Conservation (phyloP, 148 eudicot species). For the Amaranthus cruentus region DNA sequence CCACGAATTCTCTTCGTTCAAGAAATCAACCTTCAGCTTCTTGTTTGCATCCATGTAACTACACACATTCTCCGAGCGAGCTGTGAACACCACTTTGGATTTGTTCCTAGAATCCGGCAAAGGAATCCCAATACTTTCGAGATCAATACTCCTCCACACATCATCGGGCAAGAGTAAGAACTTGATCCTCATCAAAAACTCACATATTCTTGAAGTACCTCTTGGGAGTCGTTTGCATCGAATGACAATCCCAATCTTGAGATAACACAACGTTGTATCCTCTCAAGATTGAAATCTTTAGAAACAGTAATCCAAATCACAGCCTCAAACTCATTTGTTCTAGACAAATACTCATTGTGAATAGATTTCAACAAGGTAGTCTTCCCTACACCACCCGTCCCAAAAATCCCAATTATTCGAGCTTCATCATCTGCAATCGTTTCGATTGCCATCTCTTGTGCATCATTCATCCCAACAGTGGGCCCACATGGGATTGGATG, state of each 20-base stretch:
- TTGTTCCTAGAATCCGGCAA: slow-evolving; percentile 28
- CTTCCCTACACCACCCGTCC: slow-evolving; percentile 55
- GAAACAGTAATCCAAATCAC: slow-evolving; percentile 46
- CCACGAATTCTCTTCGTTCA: slow-evolving; percentile 39
- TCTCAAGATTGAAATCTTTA: slow-evolving; percentile 29
- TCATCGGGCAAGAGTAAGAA: slow-evolving; percentile 46
- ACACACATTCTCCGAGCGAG: slow-evolving; percentile 41
- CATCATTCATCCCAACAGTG: slow-evolving; percentile 30
- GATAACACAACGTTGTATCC: slow-evolving; percentile 32
- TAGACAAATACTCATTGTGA: slow-evolving; percentile 29
- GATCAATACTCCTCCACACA: slow-evolving; percentile 41
- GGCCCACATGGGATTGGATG: slow-evolving; percentile 27
- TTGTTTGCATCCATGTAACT: slow-evolving; percentile 43
- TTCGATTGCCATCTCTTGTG: slow-evolving; percentile 18
- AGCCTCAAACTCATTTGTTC: slow-evolving; percentile 28
- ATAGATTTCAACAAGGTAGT: slow-evolving; percentile 43
- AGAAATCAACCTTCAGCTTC: slow-evolving; percentile 37
- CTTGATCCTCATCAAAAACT: slow-evolving; percentile 33
- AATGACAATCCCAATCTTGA: slow-evolving; percentile 30
- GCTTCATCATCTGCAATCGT: slow-evolving; percentile 27
- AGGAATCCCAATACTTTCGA: slow-evolving; percentile 42
- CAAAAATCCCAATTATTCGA: slow-evolving; percentile 43
- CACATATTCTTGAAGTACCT: slow-evolving; percentile 22
- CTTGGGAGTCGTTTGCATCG: slow-evolving; percentile 26
- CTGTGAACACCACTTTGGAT: slow-evolving; percentile 41